These are phyloP conservation scores for Claviceps purpurea DNA, from an alignment of 2,329 filamentous ascomycete species.

Conservation along the genomic window DNA sequence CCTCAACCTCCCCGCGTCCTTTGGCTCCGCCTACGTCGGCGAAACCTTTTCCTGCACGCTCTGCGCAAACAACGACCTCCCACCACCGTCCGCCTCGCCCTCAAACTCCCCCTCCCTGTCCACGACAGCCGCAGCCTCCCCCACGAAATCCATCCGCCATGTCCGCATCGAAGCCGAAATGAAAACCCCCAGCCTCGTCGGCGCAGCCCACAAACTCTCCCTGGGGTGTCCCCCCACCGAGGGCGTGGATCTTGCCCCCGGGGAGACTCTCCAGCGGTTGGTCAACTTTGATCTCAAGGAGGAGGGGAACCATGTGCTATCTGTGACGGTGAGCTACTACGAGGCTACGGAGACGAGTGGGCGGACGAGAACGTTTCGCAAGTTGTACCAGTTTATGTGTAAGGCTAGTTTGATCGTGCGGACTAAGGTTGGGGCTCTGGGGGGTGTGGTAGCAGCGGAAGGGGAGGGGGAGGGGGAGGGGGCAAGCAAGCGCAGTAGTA, in stretches of 20 bases:
- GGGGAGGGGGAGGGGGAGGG: too few relatives aligned
- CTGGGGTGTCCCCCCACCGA: slow-evolving; percentile 24
- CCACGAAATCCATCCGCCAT: slow-evolving; percentile 48
- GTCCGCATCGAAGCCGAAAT: slow-evolving; percentile 84
- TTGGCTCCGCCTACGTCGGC: slow-evolving; percentile 89
- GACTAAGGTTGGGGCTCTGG: slow-evolving; percentile 58
- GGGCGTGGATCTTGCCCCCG: slow-evolving; percentile 38
- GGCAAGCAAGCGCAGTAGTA: too few relatives aligned
- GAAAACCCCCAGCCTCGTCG: slow-evolving; percentile 61
- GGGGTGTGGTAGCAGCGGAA: neutral
- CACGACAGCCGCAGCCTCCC: slow-evolving; percentile 24
- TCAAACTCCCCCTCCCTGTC: slow-evolving; percentile 16
- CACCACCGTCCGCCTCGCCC: neutral
- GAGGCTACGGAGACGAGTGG: slow-evolving; percentile 62
- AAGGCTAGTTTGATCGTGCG: slow-evolving; percentile 81
- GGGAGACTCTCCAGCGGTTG: slow-evolving; percentile 64
- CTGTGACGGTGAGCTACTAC: slow-evolving; percentile 87
- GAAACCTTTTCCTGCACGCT: slow-evolving; percentile 91
- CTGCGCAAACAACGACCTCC: slow-evolving; percentile 78
- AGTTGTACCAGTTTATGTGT: slow-evolving; percentile 93
- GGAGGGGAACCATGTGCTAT: slow-evolving; percentile 85
- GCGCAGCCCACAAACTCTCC: slow-evolving; percentile 47
- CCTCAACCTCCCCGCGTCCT: slow-evolving; percentile 77
- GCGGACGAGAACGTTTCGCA: slow-evolving; percentile 74
- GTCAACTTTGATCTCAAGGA: slow-evolving; percentile 83